A percentile compares a stretch with the other conserved stretches of the same genome.
phyloP scores from a whole-genome alignment of 2,329 filamentous ascomycete species.

The Penicillium carneum region DNA sequence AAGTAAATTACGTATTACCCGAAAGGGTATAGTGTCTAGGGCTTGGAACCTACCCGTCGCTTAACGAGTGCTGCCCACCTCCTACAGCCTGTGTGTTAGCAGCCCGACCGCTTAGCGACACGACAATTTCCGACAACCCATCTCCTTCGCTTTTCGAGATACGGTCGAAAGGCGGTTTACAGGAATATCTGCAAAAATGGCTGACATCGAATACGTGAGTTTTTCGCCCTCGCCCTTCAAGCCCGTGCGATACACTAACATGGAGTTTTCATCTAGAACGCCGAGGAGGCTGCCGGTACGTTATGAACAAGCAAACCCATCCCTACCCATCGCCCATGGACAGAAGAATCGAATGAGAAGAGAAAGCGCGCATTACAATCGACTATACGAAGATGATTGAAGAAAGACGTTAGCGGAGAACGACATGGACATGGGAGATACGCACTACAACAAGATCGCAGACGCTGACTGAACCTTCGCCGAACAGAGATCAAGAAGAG shows the following conservation, averaged over 20 bases:
- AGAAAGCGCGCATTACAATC: conserved; percentile 8
- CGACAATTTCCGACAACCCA: conserved; percentile 48
- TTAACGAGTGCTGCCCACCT: conserved; percentile 54
- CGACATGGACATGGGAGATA: conserved; percentile 30
- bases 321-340: conserved; percentile 28
- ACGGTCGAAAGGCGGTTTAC: conserved; percentile 54
- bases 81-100: conserved; percentile 38
- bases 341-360: conserved; percentile 19
- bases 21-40: conserved; percentile 45
- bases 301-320: conserved; percentile 39
- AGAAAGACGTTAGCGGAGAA: conserved; percentile 13
- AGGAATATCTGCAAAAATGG: conserved; percentile 72
- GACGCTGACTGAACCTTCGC: conserved; percentile 44
- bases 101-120: conserved; percentile 49
- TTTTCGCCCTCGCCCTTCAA: conserved; percentile 13
- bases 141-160: conserved; percentile 56
- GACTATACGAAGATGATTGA: conserved; percentile 17
- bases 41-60: conserved; percentile 52
- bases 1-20: conserved; percentile 27
- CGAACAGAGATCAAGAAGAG: conserved; percentile 93
- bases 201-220: conserved; percentile 88
- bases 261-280: conserved; percentile 68
- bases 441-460: conserved; percentile 27
- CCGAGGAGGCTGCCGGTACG: conserved; percentile 89
- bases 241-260: conserved; percentile 45